phyloP scores from a whole-genome alignment of 345 rosid species.

The Gossypium herbaceum region DNA sequence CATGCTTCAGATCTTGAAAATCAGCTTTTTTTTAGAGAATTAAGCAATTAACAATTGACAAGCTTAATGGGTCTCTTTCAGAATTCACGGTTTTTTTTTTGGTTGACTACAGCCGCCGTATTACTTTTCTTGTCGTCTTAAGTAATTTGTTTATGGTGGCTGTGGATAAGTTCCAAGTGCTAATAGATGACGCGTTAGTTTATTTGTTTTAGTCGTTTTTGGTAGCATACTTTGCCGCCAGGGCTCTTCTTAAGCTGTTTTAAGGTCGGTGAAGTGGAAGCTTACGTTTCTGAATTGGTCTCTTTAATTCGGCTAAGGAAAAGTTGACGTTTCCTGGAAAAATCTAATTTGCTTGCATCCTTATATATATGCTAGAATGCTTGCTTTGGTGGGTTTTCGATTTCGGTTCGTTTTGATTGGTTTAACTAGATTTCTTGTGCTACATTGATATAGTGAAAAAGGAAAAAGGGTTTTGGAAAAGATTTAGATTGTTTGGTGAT shows the following conservation, averaged over 20 bases:
- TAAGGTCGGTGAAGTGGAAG: slow-evolving; percentile 5
- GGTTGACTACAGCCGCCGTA: slow-evolving; percentile 3
- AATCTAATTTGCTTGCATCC: neutral
- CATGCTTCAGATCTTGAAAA: neutral
- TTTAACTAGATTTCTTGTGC: neutral
- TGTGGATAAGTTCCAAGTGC: neutral
- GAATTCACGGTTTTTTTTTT: neutral
- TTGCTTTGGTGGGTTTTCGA: neutral
- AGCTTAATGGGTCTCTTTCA: neutral
- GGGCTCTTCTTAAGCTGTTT: slow-evolving; percentile 3
- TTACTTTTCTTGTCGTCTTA: neutral
- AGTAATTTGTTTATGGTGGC: neutral
- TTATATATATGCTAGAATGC: neutral
- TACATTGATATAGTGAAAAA: neutral
- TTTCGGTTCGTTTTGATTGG: neutral
- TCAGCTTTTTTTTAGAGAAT: neutral
- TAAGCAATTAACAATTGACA: neutral
- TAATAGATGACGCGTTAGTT: neutral
- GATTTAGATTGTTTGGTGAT: neutral
- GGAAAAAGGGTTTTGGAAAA: neutral
- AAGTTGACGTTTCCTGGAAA: neutral
- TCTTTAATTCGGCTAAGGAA: neutral
- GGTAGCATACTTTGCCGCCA: neutral
- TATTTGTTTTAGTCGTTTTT: neutral
- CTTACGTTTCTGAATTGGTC: slow-evolving; percentile 12